phyloP scores from a whole-genome alignment of 2,329 filamentous ascomycete species.

The Dendryphion nanum region DNA sequence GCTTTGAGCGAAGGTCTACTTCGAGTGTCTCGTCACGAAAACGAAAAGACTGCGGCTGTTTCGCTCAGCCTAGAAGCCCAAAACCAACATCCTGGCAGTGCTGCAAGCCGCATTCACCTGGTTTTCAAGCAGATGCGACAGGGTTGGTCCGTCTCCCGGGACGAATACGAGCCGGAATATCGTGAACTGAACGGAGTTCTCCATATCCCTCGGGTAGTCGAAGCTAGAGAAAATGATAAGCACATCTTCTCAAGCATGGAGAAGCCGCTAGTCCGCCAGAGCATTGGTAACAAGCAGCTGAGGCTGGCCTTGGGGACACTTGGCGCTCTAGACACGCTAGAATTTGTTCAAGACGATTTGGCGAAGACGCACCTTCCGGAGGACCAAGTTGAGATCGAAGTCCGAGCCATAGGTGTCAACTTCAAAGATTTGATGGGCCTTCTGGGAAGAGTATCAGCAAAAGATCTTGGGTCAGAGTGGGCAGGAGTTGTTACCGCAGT shows the following conservation, averaged over 20 bases:
- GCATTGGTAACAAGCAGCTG: conserved; percentile 2
- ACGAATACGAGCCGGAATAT: not conserved
- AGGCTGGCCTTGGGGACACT: conserved; percentile 12
- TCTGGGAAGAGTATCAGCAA: conserved; percentile 6
- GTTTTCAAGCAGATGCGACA: not conserved
- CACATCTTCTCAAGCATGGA: not conserved
- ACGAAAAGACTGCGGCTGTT: not conserved
- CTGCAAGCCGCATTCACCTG: not conserved
- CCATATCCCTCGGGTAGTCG: not conserved
- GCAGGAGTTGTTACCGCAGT: conserved; percentile 4
- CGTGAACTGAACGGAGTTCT: not conserved
- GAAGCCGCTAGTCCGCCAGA: not conserved
- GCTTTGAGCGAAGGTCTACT: not conserved
- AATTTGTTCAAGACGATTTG: conserved; percentile 10
- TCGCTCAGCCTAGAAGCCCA: not conserved
- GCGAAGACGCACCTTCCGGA: not conserved
- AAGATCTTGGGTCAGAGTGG: not conserved
- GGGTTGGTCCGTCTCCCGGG: not conserved
- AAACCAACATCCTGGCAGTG: not conserved
- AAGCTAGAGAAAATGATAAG: not conserved
- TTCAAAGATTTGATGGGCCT: conserved; percentile 11
- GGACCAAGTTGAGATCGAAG: conserved; percentile 11
- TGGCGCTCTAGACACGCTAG: conserved; percentile 14
- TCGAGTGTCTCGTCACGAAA: not conserved
- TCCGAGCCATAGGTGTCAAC: conserved; percentile 9